Base-by-base conservation (phyloP, 2,329 filamentous ascomycete species). In the Aspergillus ibericus region DNA sequence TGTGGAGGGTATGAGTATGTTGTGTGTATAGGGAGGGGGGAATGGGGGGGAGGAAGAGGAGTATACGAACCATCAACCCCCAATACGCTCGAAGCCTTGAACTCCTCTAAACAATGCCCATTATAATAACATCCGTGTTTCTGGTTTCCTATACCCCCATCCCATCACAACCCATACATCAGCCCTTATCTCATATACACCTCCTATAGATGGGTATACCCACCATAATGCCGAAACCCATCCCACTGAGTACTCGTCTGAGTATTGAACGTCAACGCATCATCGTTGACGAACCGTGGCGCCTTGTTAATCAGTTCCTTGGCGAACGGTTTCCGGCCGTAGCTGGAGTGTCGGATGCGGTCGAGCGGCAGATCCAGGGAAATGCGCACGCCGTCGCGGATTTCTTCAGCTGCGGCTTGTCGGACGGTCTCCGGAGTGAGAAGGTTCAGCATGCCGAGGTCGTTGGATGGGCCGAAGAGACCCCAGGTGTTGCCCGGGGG, bases 281-380 rank as follows among this genome's bases (percentile, higher is more conserved):
- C 85, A 67, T 88, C 86, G 67, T 88, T 87, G 25, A 86, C 81
- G 5, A 77, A 74, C 15, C 80, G 72, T 2, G 82, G 81, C 2
- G 76, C 69, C 70, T 85, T 85, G 46, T 80, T 75, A 57, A 81
- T 77, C 25, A 86, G 70, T 15, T 82, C 70, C 64, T 84, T 80
- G 59, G 83, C 76, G 66, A 89, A 85, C 3, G 77, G 71, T 59
- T 82, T 78, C 15, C 86, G 80, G 57, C 78, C 76, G 70, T 88
- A 86, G 69, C 85, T 83, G 16, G 83, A 78, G 9, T 79, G 69
- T 47, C 80, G 72, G 32, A 78, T 70, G 69, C 85, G 81, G 71
- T 85, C 78, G 5, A 88, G 77, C 0, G 83, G 79, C 78, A 85
- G 85, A 73, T 88, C 85, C 18, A 88, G 78, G 1, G 83, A 85